Percentiles rank a stretch among this genome's conserved stretches.
Evolutionary conservation across 2,329 filamentous ascomycete species (phyloP).

Genomic region (Aspergillus neoniger): DNA sequence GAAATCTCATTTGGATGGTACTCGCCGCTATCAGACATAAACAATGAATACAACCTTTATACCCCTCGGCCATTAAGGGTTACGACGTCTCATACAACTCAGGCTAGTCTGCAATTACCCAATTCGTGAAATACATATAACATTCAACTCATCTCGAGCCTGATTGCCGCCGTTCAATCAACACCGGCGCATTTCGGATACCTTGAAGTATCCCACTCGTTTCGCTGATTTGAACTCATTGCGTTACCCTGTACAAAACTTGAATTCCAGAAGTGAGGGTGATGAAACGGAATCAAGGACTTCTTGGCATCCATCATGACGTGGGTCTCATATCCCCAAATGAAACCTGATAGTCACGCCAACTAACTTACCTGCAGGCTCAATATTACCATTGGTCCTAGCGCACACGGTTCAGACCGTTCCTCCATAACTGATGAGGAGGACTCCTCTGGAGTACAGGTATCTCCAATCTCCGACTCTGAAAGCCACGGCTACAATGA

Average conservation of each 20-base stretch:
- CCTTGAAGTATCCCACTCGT: background rate
- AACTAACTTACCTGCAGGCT: constrained; percentile 34
- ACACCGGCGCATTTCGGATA: background rate
- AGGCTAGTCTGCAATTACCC: background rate
- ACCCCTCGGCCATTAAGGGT: background rate
- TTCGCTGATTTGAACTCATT: constrained; percentile 2
- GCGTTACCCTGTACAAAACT: background rate
- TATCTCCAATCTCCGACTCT: constrained; percentile 43
- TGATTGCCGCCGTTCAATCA: background rate
- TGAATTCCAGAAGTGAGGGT: background rate
- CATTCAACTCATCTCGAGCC: background rate
- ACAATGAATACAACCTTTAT: background rate
- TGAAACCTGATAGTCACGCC: background rate
- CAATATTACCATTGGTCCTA: constrained; percentile 47
- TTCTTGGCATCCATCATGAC: constrained; percentile 20
- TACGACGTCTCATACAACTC: background rate
- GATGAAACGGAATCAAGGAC: background rate
- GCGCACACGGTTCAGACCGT: constrained; percentile 41
- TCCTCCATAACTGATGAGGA: constrained; percentile 48
- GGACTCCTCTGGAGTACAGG: constrained; percentile 47
- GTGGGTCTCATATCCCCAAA: constrained; percentile 15
- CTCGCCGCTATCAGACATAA: background rate
- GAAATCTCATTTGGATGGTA: background rate
- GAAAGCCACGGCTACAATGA: constrained; percentile 46
- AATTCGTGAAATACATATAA: background rate